Evolutionary conservation across 352 stramenopile species (phyloP).

Genomic region (Phytopythium helicoides): DNA sequence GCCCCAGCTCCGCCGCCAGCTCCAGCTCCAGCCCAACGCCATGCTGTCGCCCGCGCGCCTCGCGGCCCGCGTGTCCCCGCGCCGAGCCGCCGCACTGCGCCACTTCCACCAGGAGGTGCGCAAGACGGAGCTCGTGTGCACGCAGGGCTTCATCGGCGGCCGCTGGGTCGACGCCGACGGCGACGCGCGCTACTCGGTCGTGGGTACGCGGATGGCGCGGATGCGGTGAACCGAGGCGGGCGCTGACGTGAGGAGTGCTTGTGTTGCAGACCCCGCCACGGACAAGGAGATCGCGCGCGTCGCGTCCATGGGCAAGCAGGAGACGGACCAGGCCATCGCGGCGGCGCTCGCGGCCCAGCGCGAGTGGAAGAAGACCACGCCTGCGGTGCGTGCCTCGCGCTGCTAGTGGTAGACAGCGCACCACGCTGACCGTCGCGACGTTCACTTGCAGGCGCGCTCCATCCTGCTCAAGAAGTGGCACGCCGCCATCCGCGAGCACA

Average conservation of each 20-base stretch:
- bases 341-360: conserved; percentile 61
- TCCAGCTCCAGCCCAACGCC: background rate
- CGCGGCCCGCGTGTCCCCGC: conserved; percentile 26
- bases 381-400: conserved; percentile 22
- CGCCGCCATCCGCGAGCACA: conserved; percentile 62
- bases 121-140: conserved; percentile 69
- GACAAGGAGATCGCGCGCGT: conserved; percentile 70
- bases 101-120: conserved; percentile 57
- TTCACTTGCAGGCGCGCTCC: conserved; percentile 37
- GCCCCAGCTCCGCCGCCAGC: background rate
- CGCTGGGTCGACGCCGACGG: conserved; percentile 69
- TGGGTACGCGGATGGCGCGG: conserved; percentile 42
- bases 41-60: conserved; percentile 20
- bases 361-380: conserved; percentile 70
- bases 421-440: too few relatives aligned
- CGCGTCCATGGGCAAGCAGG: conserved; percentile 58
- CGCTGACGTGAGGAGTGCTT: background rate
- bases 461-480: conserved; percentile 82
- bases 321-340: conserved; percentile 74
- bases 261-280: conserved; percentile 59
- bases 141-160: conserved; percentile 75
- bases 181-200: conserved; percentile 53
- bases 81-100: conserved; percentile 11
- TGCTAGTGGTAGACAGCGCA: background rate
- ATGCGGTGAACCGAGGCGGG: too few relatives aligned